Base-by-base conservation (phyloP, 106 monocot species). In the Acorus calamus region DNA sequence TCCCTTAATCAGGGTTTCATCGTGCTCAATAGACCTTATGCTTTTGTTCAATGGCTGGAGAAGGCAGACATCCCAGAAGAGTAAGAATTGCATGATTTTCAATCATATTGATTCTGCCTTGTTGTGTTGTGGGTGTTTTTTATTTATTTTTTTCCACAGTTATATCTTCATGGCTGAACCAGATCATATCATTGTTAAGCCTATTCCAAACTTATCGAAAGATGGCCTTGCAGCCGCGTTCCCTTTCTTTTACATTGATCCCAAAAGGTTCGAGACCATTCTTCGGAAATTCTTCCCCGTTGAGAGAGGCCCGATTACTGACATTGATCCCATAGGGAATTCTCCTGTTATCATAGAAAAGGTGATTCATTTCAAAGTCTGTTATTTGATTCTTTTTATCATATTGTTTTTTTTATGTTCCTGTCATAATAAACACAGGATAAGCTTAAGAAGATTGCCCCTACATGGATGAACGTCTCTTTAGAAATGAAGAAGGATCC, bases 81-180 rank as follows among this genome's bases (percentile, higher is more conserved):
- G 74, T 74, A 8, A 74, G 74, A 11, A 11, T 11, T 55, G 8
- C 10, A 8, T 63, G 4, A 28, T 28, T 28, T 28, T 28, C 28
- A 28, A 28, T 28, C 0, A 1, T 28, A 28, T 11, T 46, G 42
- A 56, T 42, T 8, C 41, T 13, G 44, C 53, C 4, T 28, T 14
- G 14, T 10, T 52, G 28, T 54, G 44, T 46, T 8, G n/a, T 54
- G 14, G 46, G 55, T 11, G 9, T 57, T n/a, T 46, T n/a, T 6
- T 60, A 7, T 45, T 0, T 28, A 28, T 70, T 53, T 47, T n/a
- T 66, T 64, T 28, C 5, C 76, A 71, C 76, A 96, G 96, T 6
- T 96, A 96, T 73, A 83, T 96, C 49, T 67, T 96, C 66, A 96
- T 96, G 96, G 87, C 87, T 55, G 96, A 96, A 78, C 96, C 96